Conservation (phyloP, 345 rosid species). For the Capsella bursapastoris region DNA sequence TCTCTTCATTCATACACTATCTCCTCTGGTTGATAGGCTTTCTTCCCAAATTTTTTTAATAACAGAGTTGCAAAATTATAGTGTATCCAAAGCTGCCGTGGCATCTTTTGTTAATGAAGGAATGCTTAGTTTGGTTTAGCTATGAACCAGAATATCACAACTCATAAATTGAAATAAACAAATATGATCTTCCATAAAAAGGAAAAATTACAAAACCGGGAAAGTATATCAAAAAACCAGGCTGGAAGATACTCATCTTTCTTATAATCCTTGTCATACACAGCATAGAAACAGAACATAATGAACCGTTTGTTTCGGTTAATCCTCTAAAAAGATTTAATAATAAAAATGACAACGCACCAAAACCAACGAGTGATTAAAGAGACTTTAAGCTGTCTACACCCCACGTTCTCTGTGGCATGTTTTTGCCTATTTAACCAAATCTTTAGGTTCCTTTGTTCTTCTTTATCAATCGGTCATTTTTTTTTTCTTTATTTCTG, state of each 20-base stretch:
- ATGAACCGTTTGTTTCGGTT: slow-evolving; percentile 27
- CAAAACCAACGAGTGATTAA: slow-evolving; percentile 32
- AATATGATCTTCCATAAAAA: background rate
- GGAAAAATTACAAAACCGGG: slow-evolving; percentile 13
- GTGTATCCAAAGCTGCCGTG: too few relatives aligned
- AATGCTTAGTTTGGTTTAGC: slow-evolving; percentile 11
- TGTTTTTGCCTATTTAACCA: slow-evolving; percentile 27
- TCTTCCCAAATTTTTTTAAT: too few relatives aligned
- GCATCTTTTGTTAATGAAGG: background rate
- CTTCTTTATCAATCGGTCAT: slow-evolving; percentile 27
- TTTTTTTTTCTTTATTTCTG: slow-evolving; percentile 27
- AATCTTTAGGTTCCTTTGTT: slow-evolving; percentile 36
- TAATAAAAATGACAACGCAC: slow-evolving; percentile 32
- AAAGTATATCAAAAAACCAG: slow-evolving; percentile 16
- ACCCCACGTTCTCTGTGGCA: slow-evolving; percentile 31
- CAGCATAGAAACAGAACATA: slow-evolving; percentile 41
- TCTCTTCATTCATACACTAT: too few relatives aligned
- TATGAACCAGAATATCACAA: slow-evolving; percentile 6
- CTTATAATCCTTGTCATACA: slow-evolving; percentile 25
- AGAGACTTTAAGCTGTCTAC: background rate
- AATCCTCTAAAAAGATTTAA: slow-evolving; percentile 3
- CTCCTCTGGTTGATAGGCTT: too few relatives aligned
- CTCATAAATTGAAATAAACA: background rate
- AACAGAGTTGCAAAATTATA: too few relatives aligned
- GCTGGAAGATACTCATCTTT: slow-evolving; percentile 23